These are phyloP conservation scores for Raffaelea deltoideospora DNA, from an alignment of 2,329 filamentous ascomycete genomes.

Conservation along the genomic window DNA sequence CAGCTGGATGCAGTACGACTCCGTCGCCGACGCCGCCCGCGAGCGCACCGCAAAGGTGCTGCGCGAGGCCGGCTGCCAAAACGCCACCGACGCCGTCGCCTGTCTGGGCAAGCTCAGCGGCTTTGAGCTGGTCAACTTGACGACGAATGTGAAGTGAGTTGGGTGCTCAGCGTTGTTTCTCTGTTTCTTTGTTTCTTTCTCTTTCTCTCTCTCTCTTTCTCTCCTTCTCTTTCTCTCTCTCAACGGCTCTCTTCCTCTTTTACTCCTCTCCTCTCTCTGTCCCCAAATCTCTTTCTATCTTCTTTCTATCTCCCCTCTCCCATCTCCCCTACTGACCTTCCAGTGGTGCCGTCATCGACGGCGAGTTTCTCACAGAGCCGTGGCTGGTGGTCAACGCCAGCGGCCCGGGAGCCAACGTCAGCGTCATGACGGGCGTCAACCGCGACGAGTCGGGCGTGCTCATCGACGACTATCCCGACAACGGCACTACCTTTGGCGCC, in stretches of 20 bases:
- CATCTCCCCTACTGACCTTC: too few species aligned
- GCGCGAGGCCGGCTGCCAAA: conserved; percentile 12
- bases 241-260: too few species aligned
- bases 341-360: conserved; percentile 15
- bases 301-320: too few species aligned
- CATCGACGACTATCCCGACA: conserved; percentile 10
- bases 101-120: conserved; percentile 14
- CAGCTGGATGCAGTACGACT: conserved; percentile 10
- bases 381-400: conserved; percentile 15
- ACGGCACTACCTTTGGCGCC: conserved; percentile 7
- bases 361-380: conserved; percentile 13
- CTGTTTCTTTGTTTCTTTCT: background rate
- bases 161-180: background rate
- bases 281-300: too few species aligned
- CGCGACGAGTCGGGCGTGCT: conserved; percentile 16
- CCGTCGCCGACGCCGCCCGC: conserved; percentile 10
- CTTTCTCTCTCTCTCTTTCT: too few species aligned
- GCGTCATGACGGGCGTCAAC: conserved; percentile 21
- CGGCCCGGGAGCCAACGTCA: conserved; percentile 12
- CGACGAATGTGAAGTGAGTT: conserved; percentile 14
- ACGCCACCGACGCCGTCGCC: conserved; percentile 10
- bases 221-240: too few species aligned
- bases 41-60: conserved; percentile 11
- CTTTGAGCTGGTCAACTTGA: conserved; percentile 15
- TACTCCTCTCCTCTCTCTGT: too few species aligned